phyloP scores from a whole-genome alignment of 2,329 filamentous ascomycete species.

The Aureobasidium mangrovei region DNA sequence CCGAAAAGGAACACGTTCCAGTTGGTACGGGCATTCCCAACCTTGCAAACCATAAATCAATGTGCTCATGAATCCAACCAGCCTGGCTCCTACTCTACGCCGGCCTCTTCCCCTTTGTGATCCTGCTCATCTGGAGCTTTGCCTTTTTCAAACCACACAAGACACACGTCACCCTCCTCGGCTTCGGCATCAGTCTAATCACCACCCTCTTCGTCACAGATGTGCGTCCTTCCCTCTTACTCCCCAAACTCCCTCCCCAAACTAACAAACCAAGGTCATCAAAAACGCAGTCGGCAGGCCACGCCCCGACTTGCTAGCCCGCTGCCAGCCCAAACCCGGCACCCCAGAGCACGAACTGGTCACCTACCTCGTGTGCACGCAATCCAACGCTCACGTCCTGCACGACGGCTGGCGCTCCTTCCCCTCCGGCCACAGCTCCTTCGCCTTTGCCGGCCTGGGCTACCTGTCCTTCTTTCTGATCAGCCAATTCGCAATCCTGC shows the following conservation, averaged over 20 bases:
- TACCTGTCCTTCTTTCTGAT: slow-evolving; percentile 50
- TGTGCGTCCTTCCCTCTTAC: slow-evolving; percentile 20
- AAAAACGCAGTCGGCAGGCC: slow-evolving; percentile 83
- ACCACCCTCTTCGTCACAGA: slow-evolving; percentile 80
- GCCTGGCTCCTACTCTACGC: slow-evolving; percentile 73
- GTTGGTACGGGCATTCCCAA: slow-evolving; percentile 47
- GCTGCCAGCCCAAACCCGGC: slow-evolving; percentile 62
- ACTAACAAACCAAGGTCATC: slow-evolving; percentile 43
- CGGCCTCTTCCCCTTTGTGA: slow-evolving; percentile 57
- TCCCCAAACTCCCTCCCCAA: too few relatives aligned
- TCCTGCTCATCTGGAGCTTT: slow-evolving; percentile 57
- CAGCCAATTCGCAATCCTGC: slow-evolving; percentile 53
- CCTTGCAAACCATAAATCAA: too few relatives aligned
- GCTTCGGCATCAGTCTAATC: slow-evolving; percentile 64
- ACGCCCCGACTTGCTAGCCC: slow-evolving; percentile 77
- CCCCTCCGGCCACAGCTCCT: slow-evolving; percentile 70
- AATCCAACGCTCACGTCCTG: slow-evolving; percentile 57
- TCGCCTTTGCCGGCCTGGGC: slow-evolving; percentile 69
- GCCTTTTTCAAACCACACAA: slow-evolving; percentile 61
- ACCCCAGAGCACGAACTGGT: slow-evolving; percentile 49
- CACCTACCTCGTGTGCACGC: slow-evolving; percentile 62
- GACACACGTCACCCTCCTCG: slow-evolving; percentile 75
- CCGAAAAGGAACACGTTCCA: slow-evolving; percentile 72
- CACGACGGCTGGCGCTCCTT: slow-evolving; percentile 82
- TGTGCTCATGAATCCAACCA: slow-evolving; percentile 27